A percentile compares a stretch with the other conserved stretches of the same genome.
Evolutionary conservation across 2,329 filamentous ascomycete genomes (phyloP).

Genomic region (Phialophora verrucosa): DNA sequence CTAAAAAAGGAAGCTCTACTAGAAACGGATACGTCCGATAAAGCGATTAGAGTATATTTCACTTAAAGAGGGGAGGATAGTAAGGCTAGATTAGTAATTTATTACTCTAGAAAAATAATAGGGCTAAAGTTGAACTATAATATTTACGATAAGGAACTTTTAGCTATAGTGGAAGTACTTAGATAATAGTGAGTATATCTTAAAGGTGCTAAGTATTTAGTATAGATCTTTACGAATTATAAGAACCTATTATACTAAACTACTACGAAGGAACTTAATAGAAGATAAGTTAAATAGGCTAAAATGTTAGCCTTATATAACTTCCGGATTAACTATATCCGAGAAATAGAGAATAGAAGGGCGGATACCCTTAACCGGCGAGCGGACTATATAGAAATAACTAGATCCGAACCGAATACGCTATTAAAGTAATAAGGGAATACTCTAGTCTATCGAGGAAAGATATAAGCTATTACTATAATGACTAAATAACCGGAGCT

Average conservation of each 20-base stretch:
- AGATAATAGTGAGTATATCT: constrained; percentile 34
- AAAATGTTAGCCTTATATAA: background rate
- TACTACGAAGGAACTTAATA: constrained; percentile 1
- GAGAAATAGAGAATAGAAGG: background rate
- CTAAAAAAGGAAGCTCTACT: constrained; percentile 17
- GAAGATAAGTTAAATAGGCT: constrained; percentile 23
- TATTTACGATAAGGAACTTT: constrained; percentile 35
- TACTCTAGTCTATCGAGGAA: constrained; percentile 12
- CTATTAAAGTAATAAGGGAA: constrained; percentile 5
- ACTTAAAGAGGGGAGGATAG: constrained; percentile 15
- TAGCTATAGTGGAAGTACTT: constrained; percentile 31
- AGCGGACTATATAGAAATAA: constrained; percentile 23
- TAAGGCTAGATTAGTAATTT: constrained; percentile 25
- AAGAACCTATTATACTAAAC: constrained; percentile 35
- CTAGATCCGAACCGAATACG: background rate
- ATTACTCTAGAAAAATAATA: constrained; percentile 7
- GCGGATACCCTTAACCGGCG: constrained; percentile 14
- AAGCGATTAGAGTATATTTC: constrained; percentile 20
- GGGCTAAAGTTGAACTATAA: background rate
- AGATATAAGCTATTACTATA: constrained; percentile 6
- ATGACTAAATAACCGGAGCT: constrained; percentile 6
- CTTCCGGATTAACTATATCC: background rate
- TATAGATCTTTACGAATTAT: constrained; percentile 34
- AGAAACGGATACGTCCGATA: constrained; percentile 30
- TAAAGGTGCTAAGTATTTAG: constrained; percentile 19